Base-by-base conservation (phyloP, 176 grass and related monocot genomes). In the Aegilops tauschii region DNA sequence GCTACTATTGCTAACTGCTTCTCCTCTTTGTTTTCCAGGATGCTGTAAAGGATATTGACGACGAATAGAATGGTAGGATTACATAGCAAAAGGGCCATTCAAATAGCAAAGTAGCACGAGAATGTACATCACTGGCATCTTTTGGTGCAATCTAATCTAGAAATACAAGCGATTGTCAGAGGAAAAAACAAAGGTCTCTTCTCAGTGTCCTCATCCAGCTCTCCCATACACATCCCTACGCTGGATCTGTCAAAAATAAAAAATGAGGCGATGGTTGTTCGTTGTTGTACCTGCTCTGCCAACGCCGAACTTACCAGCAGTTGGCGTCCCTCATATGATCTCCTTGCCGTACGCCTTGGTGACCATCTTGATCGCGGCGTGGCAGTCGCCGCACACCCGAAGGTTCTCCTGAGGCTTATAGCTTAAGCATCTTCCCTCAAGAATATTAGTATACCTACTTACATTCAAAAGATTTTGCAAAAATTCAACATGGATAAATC, bases 11-110 rank as follows among this genome's bases (percentile, higher is more conserved):
- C 42, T 69, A 34, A 81, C 36, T 39, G 30, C 4, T 23, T 69
- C 76, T 35, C 14, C 61, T 18, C 25, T 68, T 37, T 83, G 17
- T 54, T 86, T 73, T 89, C 77, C 89, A 99, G 97, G 97, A 99
- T 90, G 97, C 97, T 87, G 85, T 99, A 82, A 99, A 99, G 87
- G 97, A 96, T 61, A 94, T 99, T 50, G 97, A 99, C 72, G 89
- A 86, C 71, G 90, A 86, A 29, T 86, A 85, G 85, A 87, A 81
- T 82, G 64, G 45, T 82, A 87, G 82, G 61, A 88, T 78, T 30
- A 18, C 29, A 2, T 76, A 89, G 69, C 58, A 74, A 65, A 59
- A 85, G 44, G 75, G 68, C 47, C 76, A 76, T 85, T 80, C 21
- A 71, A 52, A 70, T 83, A 80, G 82, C 67, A 84, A 84, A 69